phyloP scores from a whole-genome alignment of 495 filamentous ascomycete species.

The Lophiotrema nucula region DNA sequence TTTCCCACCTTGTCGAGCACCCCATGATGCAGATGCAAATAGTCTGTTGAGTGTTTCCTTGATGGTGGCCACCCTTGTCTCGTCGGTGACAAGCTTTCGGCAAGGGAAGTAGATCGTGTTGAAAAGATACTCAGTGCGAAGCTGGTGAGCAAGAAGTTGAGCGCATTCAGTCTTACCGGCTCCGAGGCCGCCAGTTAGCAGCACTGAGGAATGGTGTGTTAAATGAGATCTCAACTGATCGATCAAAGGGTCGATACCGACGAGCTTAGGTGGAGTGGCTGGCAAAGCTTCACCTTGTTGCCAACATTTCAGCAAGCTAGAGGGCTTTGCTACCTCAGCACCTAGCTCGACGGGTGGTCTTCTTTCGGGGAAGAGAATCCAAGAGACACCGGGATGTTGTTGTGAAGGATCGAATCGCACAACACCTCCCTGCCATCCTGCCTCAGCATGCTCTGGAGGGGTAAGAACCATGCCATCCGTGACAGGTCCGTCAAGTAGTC shows the following conservation, averaged over 20 bases:
- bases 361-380: conserved; percentile 75
- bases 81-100: conserved; percentile 79
- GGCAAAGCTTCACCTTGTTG: conserved; percentile 55
- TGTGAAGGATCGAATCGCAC: conserved; percentile 66
- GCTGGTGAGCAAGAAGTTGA: conserved; percentile 61
- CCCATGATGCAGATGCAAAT: conserved; percentile 89
- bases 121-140: conserved; percentile 66
- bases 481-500: conserved; percentile 78
- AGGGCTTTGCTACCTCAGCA: conserved; percentile 52
- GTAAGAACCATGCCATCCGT: conserved; percentile 83
- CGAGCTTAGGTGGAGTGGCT: conserved; percentile 58
- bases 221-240: conserved; percentile 68
- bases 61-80: conserved; percentile 80
- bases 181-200: conserved; percentile 84
- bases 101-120: conserved; percentile 81
- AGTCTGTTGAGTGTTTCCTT: conserved; percentile 81
- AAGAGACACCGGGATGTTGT: conserved; percentile 47
- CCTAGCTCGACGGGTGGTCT: conserved; percentile 71
- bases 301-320: conserved; percentile 15
- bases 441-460: conserved; percentile 28
- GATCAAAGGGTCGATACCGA: conserved; percentile 80
- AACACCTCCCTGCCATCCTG: conserved; percentile 71
- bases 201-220: conserved; percentile 79
- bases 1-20: conserved; percentile 75
- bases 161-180: conserved; percentile 81